Evolutionary conservation across 257 asterid species (phyloP), one percentile per base, ranked within the genome.

Genomic region (Plectranthus barbatus): DNA sequence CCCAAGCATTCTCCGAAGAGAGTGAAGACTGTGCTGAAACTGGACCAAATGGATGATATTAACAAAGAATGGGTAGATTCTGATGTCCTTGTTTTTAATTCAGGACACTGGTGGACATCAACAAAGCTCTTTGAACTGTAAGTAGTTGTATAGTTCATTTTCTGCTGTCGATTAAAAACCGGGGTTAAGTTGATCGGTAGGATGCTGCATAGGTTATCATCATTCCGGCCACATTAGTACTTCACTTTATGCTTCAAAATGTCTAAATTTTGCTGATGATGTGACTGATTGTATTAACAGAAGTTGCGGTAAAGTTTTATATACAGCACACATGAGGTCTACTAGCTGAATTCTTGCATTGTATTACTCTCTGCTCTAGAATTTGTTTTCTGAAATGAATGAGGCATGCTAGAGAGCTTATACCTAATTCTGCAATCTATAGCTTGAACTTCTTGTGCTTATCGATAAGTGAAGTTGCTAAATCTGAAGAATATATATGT

Each of bases 71-170:
- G 97, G 98, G 60, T 83, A 63, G 83, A 86, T 75, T 81, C 97
- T 17, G 98, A 91, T 74, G 36, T 91, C 73, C 86, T 88, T 47
- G 52, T 91, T 67, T 91, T 91, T 45, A 91, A 91, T 74, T 79
- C 97, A 0, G 97, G 98, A 2, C 98, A 91, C 60, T 91, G 97
- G 98, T 91, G 98, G 98, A 88, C 83, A 1, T 81, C 85, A 1
- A 72, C 83, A 1, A 91, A 91, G 64, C 95, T 91, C 52, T 91
- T 80, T 67, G 84, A 91, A 54, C 77, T 86, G 98, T 91, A 75
- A 84, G 95, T 72, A 40, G 53, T 64, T 40, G 55, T 18, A 4
- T 56, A 53, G 15, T 50, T 52, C 47, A 19, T n/a, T 20, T 67
- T 52, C 31, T 61, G 45, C 11, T 9, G 11, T 26, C 44, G 15